Evolutionary conservation across 495 filamentous ascomycete genomes (phyloP), one percentile per base, ranked within the genome.

Genomic region (Mytilinidion resinicola): DNA sequence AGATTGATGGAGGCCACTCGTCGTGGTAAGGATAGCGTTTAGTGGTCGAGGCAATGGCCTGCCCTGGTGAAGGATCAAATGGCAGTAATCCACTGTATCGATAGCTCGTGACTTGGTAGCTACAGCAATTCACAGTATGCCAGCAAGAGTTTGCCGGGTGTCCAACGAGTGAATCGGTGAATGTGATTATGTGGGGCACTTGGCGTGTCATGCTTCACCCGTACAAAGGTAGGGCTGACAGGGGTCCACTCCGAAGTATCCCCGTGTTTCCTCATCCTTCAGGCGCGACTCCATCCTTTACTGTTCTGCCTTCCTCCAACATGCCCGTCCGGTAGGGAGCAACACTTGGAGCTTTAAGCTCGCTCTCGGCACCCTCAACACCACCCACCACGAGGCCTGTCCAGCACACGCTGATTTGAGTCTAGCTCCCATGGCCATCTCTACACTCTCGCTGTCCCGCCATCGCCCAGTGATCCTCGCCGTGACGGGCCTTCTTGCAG

Each of bases 1-100:
- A 63, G 38, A 72, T 72, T 43, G 70, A 73, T 61, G 72, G 72
- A 3, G 71, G 69, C 6, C 69, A 74, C 62, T 51, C 65, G 39
- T 54, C 67, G 4, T 74, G 72, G 72, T 74, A 67, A 37, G 35
- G 41, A 30, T 30, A 30, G 25, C 25, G 3, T 30, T 2, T 6
- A 30, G 25, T 6, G 25, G 25, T 30, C 25, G 6, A 30, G 25
- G 25, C 2, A 30, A 2, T 2, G 25, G 6, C 6, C 6, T 30
- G 25, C 25, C 6, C 2, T 30, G 25, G 25, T 30, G 25, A 30
- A 30, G 6, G 25, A 30, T 30, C 3, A 30, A 30, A 30, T 30
- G 3, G 25, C 25, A 30, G n/a, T 30, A 30, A 3, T 30, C 6
- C 25, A 30, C 25, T 30, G 25, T 30, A 30, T n/a, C n/a, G 25